Base-by-base conservation (phyloP, 1,139 yeast genomes). In the Suhomyces chickasaworum region DNA sequence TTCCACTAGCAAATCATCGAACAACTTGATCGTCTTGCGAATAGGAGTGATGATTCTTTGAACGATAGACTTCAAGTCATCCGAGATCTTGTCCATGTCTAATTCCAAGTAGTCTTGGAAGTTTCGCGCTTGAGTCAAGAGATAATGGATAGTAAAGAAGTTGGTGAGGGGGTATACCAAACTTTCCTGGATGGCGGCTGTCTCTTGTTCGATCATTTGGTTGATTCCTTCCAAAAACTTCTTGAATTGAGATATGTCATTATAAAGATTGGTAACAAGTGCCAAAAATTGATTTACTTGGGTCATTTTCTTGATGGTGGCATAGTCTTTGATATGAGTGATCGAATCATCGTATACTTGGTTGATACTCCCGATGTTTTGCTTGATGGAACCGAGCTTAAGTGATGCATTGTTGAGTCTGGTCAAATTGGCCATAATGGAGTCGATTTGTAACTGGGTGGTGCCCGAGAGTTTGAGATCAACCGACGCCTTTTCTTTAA, bases 61-160 rank as follows among this genome's bases (percentile, higher is more conserved):
- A 10, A 89, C 80, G 16, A 90, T 86, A 33, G 86, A 76, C 55
- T 82, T 78, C 17, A 85, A 81, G 63, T 91, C 97, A 38, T 82
- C 86, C 1, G 86, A 78, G 2, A 88, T 75, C 13, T 65, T 65
- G 17, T 63, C 61, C 3, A 85, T 77, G 56, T 84, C 77, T 40
- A 71, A 70, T 48, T 73, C 71, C 44, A 93, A 77, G 59, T 84
- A 88, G 54, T 93, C 98, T 52, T 78, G 81, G 53, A 91, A 83
- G 61, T 90, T 93, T 42, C 96, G 75, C 12, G 89, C 79, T 58
- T 78, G 80, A 36, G 84, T 84, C 50, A 91, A 71, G 49, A 78
- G 73, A 61, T 75, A 86, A 64, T 93, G 98, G 16, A 88, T 81
- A 29, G 73, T 64, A 43, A 89, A 69, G 32, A 93, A 64, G 53